phyloP scores from a whole-genome alignment of 2,329 filamentous ascomycete species.

The Albophoma yamanashiensis region DNA sequence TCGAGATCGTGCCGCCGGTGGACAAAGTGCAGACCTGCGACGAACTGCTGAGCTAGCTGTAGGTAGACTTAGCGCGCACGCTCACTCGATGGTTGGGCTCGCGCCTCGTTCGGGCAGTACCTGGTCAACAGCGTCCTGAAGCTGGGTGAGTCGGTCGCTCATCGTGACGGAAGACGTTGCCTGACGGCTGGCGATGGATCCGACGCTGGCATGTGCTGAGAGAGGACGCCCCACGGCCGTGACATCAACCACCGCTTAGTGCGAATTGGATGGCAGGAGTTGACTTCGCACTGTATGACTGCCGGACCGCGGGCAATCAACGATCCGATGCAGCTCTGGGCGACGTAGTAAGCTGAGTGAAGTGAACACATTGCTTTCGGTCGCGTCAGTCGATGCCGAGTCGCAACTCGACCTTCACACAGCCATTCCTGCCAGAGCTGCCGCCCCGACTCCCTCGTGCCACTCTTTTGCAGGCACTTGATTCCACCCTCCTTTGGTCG shows the following conservation, averaged over 20 bases:
- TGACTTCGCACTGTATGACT: neutral
- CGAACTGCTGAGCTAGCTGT: constrained; percentile 58
- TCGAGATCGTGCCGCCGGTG: constrained; percentile 59
- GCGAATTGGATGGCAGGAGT: neutral
- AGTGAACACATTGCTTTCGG: constrained; percentile 27
- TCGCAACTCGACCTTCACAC: neutral
- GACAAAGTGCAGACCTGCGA: constrained; percentile 55
- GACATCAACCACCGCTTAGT: neutral
- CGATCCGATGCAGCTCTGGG: constrained; percentile 11
- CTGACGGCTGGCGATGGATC: neutral
- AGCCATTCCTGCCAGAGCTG: neutral
- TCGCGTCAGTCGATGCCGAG: constrained; percentile 6
- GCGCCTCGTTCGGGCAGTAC: constrained; percentile 28
- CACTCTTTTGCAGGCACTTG: neutral
- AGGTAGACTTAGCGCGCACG: neutral
- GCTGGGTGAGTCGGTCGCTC: constrained; percentile 69
- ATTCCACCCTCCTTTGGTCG: neutral
- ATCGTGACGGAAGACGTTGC: constrained; percentile 29
- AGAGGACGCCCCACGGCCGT: neutral
- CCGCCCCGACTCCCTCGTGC: neutral
- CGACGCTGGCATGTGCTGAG: neutral
- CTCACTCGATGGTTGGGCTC: neutral
- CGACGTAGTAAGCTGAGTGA: constrained; percentile 7
- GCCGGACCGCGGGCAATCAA: constrained; percentile 16
- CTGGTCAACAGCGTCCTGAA: constrained; percentile 78